Evolutionary conservation across 192 early-diverging fungal species (phyloP), one percentile per base, ranked within the genome.

Genomic region (Geranomyces michiganensis): DNA sequence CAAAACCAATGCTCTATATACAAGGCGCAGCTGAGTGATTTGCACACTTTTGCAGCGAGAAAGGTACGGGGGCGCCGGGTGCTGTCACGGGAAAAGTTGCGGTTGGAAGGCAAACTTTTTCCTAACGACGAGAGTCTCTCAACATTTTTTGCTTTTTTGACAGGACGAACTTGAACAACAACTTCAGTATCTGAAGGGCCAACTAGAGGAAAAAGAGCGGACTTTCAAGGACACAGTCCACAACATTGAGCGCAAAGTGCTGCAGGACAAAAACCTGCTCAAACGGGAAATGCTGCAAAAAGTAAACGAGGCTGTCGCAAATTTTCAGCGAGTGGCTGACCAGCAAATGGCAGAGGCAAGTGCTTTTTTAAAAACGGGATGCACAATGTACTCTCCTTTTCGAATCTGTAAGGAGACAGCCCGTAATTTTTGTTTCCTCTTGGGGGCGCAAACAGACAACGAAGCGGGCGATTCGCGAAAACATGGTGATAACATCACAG

Each of bases 281-380:
- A 87, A 87, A 56, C 80, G 77, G 47, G 86, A 88, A 62, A 88
- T 88, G 86, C 76, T 87, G 4, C 79, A 81, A 62, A 88, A 88
- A 71, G 80, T 88, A 9, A 85, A 85, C 56, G 86, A 86, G 56
- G 85, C 85, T 6, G 86, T 88, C 3, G 77, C 83, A 24, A 78
- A 72, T 43, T 88, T 88, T 45, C 79, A 80, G 22, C 55, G 80
- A 15, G 86, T 88, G 3, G 86, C 86, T 15, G 86, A 88, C 56
- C 85, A 87, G 69, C 86, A 88, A 68, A 88, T 88, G 82, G 86
- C 86, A 0, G 86, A 88, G 65, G 78, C 72, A 66, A 41, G 36
- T 41, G 3, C 36, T 41, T 41, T 3, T 7, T 41, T 41, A 41
- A 3, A 10, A 10, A 41, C 10, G 10, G 36, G 36, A 41, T 41